Evolutionary conservation across 2,329 filamentous ascomycete genomes (phyloP).

Genomic region (Ophiosphaerella narmari): DNA sequence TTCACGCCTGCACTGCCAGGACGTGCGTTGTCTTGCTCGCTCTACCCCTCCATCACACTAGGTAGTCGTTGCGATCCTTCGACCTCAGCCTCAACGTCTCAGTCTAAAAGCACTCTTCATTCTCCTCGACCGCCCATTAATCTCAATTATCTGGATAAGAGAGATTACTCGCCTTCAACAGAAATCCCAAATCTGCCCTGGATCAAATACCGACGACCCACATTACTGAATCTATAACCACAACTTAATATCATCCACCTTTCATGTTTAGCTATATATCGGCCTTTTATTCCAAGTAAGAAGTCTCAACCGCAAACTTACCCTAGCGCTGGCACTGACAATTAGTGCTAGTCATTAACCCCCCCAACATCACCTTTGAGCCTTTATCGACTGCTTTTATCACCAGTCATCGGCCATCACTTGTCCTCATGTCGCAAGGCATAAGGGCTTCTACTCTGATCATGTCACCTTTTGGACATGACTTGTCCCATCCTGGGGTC

Average conservation of each 20-base stretch:
- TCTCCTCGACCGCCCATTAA: neutral
- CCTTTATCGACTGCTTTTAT: neutral
- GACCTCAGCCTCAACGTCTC: neutral
- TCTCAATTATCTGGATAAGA: neutral
- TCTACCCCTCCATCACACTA: conserved; percentile 8
- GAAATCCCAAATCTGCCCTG: neutral
- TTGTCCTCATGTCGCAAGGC: conserved; percentile 44
- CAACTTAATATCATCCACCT: neutral
- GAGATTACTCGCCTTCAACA: too few species aligned
- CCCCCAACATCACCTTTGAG: neutral
- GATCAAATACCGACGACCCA: neutral
- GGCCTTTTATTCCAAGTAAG: neutral
- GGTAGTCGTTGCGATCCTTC: neutral
- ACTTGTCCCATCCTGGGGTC: conserved; percentile 36
- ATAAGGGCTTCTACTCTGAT: conserved; percentile 40
- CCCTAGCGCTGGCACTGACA: neutral
- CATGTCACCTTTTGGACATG: conserved; percentile 44
- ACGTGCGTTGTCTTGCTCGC: conserved; percentile 12
- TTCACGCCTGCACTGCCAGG: conserved; percentile 16
- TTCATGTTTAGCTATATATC: neutral
- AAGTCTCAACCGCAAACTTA: neutral
- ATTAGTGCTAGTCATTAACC: neutral
- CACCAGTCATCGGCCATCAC: neutral
- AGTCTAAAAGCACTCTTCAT: neutral
- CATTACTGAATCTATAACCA: neutral